These are phyloP conservation scores for Agastache rugosa DNA, from an alignment of 257 asterid genomes.

Conservation along the genomic window DNA sequence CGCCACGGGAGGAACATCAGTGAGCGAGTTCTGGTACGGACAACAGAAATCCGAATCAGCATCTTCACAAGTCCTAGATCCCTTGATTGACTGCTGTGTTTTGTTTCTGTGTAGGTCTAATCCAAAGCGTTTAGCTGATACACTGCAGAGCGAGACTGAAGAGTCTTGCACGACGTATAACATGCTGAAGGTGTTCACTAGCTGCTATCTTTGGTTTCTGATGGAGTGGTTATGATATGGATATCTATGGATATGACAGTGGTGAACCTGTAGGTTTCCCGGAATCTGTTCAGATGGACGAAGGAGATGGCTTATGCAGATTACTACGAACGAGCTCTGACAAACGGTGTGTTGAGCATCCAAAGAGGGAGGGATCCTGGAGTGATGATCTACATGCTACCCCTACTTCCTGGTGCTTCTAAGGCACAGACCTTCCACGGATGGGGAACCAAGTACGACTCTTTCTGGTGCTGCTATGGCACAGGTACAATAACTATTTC, in stretches of 20 bases:
- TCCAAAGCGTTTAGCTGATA: slow-evolving; percentile 75
- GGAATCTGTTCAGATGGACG: slow-evolving; percentile 87
- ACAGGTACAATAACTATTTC: slow-evolving; percentile 62
- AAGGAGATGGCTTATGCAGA: slow-evolving; percentile 90
- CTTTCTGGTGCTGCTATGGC: slow-evolving; percentile 98
- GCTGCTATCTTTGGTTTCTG: background rate
- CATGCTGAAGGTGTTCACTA: slow-evolving; percentile 77
- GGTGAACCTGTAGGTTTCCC: slow-evolving; percentile 65
- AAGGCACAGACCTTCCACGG: slow-evolving; percentile 77
- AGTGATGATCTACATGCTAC: slow-evolving; percentile 92
- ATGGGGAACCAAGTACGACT: slow-evolving; percentile 77
- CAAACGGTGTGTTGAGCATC: slow-evolving; percentile 87
- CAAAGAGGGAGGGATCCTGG: slow-evolving; percentile 96
- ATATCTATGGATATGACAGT: background rate
- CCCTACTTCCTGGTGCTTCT: slow-evolving; percentile 71
- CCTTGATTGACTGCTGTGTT: background rate
- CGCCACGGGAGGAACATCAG: slow-evolving; percentile 97
- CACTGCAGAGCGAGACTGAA: slow-evolving; percentile 68
- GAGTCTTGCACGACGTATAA: slow-evolving; percentile 95
- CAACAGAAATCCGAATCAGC: background rate
- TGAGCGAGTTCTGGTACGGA: slow-evolving; percentile 71
- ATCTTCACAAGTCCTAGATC: background rate
- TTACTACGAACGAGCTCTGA: slow-evolving; percentile 85
- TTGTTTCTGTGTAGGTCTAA: slow-evolving; percentile 62
- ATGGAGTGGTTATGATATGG: background rate